Evolutionary conservation across 768 basidiomycete species (phyloP).

Genomic region (Lentinula boryana): DNA sequence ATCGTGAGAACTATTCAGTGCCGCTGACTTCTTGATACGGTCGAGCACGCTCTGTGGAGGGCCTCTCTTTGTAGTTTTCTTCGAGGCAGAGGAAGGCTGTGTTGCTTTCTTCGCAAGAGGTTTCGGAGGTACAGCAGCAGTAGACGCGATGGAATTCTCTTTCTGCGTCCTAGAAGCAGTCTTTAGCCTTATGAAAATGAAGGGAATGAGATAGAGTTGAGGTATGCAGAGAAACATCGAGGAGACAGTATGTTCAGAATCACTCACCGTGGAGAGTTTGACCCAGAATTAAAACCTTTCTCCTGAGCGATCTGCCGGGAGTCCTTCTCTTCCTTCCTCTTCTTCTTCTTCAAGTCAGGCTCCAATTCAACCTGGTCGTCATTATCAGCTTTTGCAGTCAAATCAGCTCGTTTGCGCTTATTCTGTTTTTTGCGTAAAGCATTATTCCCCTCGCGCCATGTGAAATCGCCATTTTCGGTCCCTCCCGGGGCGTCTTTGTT

Average conservation of each 20-base stretch:
- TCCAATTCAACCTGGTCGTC: not conserved
- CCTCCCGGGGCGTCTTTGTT: not conserved
- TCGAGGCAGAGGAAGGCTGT: not conserved
- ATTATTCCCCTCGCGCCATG: not conserved
- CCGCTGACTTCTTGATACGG: not conserved
- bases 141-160: not conserved
- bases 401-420: not conserved
- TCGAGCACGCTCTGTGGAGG: conserved; percentile 7
- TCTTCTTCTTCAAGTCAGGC: not conserved
- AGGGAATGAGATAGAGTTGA: not conserved
- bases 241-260: not conserved
- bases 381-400: not conserved
- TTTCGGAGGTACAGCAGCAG: not conserved
- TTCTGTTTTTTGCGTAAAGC: not conserved
- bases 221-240: not conserved
- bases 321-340: too few relatives aligned
- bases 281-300: not conserved
- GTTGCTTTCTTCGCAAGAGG: not conserved
- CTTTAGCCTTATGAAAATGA: not conserved
- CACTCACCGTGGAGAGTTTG: not conserved
- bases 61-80: not conserved
- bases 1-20: not conserved
- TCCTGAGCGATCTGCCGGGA: not conserved
- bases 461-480: not conserved
- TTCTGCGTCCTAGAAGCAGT: conserved; percentile 6